Evolutionary conservation across 208 protist species (phyloP), one percentile per base, ranked within the genome.

Genomic region (Crithidia bombi): DNA sequence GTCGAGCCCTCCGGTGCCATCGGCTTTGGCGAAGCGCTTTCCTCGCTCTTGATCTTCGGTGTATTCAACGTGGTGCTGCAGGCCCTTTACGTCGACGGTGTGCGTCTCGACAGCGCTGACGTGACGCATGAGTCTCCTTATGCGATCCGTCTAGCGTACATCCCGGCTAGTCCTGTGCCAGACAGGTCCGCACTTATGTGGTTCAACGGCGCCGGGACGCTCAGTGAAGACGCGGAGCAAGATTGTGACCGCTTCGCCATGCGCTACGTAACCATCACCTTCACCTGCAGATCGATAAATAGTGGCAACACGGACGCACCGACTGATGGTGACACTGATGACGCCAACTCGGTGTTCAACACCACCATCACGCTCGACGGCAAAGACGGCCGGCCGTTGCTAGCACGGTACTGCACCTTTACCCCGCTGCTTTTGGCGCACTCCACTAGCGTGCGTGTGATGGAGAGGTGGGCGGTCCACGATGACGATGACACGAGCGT

Each of bases 1-100:
- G 63, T 69, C 1, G 79, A 85, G 59, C 79, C 75, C 0, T 73
- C 75, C 10, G 75, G 79, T 14, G 59, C 73, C 10, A 85, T 85
- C 23, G 79, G 79, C 19, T 85, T 65, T 36, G 75, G 75, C 43
- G 65, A 56, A 2, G 73, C 76, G 7, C 79, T 72, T 23, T 77
- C 79, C 21, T 56, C 75, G 3, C 65, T 84, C 17, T 32, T 64
- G 15, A 23, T 84, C 5, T 43, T 79, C 6, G 79, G 79, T n/a
- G 39, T 78, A 5, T 84, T 75, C 36, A n/a, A 59, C 23, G 63
- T 52, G 9, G 5, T 1, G 11, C 32, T 78, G 4, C 3, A 19
- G 12, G 21, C 21, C 35, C 26, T 85, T 19, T 73, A 70, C 61
- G 65, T 86, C 3, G 80, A 86, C 39, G 75, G 73, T 46, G 75